phyloP scores from a whole-genome alignment of 1,139 yeast genomes.

The Debaryomyces psychrophilus region DNA sequence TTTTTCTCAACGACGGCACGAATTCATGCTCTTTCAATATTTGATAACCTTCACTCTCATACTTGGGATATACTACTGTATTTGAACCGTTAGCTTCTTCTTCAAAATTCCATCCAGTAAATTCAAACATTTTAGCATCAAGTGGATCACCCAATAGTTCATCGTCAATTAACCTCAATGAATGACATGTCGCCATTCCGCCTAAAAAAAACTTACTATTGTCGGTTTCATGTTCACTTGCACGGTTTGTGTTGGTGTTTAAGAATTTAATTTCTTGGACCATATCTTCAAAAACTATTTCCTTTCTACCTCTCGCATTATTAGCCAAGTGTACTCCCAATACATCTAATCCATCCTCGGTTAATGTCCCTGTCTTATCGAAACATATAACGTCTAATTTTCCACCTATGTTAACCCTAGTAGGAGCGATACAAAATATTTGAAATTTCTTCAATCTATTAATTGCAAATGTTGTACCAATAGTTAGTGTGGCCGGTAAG shows the following conservation, averaged over 20 bases:
- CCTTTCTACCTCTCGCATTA: conserved; percentile 55
- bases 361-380: conserved; percentile 95
- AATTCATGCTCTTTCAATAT: conserved; percentile 81
- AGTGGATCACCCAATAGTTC: conserved; percentile 91
- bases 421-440: conserved; percentile 90
- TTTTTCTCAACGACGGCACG: conserved; percentile 79
- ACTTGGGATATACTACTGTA: conserved; percentile 26
- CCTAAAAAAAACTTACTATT: conserved; percentile 43
- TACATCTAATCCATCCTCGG: conserved; percentile 95
- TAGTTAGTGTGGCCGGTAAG: conserved; percentile 92
- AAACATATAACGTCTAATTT: conserved; percentile 87
- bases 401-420: conserved; percentile 92
- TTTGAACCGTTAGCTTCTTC: conserved; percentile 54
- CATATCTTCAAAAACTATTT: conserved; percentile 54
- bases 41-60: conserved; percentile 47
- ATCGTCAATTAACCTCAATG: conserved; percentile 74
- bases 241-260: conserved; percentile 7
- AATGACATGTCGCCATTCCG: conserved; percentile 85
- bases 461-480: conserved; percentile 92
- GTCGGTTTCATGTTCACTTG: conserved; percentile 26
- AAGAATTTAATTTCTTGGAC: conserved; percentile 32
- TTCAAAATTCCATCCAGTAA: conserved; percentile 72
- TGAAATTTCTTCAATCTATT: conserved; percentile 63
- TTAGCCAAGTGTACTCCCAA: conserved; percentile 77
- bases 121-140: conserved; percentile 90